Base-by-base conservation (phyloP, 768 basidiomycete species). In the Tricholoma sp. region DNA sequence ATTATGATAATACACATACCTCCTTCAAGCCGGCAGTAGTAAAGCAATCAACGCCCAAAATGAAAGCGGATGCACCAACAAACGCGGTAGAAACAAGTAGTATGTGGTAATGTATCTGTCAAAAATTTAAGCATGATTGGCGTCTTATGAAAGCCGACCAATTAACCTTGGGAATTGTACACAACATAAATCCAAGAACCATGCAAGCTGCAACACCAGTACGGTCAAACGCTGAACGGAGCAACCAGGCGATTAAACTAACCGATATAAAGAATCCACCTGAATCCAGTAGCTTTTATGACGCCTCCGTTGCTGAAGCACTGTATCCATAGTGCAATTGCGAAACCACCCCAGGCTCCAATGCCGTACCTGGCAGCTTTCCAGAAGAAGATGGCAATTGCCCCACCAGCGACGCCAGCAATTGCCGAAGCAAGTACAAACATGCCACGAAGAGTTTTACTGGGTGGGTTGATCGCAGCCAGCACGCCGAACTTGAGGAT, bases 231-330 rank as follows among this genome's bases (percentile, higher is more conserved):
- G 60, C 52, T 60, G 59, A 41, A 54, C 37, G 42, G 39, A 53
- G 41, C 50, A 56, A 36, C 48, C 52, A 13, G 42, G 34, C 52
- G 31, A 57, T 37, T 20, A 32, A 53, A 66, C 45, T 58, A 65
- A 86, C 94, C 89, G 56, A 94, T 91, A 63, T 89, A 89, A 59
- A 97, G 75, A 59, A 96, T 88, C 93, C 94, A 98, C 58, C 94
- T 80, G 55, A 87, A 82, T 6, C 91, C 89, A 50, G 91, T 80
- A 45, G 82, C 78, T 47, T 73, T 76, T 63, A 98, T 89, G 58
- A 96, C 72, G 31, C 94, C 94, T 6, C 92, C 91, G 60, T 86
- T 74, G 56, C 80, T 80, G 73, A 94, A 88, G 64, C 86, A 91
- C 65, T 97, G 89, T 56, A 98, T 76, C 84, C 88, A 96, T 63